Base-by-base conservation (phyloP, 1,284 basidiomycete species). In the Malassezia obtusa region DNA sequence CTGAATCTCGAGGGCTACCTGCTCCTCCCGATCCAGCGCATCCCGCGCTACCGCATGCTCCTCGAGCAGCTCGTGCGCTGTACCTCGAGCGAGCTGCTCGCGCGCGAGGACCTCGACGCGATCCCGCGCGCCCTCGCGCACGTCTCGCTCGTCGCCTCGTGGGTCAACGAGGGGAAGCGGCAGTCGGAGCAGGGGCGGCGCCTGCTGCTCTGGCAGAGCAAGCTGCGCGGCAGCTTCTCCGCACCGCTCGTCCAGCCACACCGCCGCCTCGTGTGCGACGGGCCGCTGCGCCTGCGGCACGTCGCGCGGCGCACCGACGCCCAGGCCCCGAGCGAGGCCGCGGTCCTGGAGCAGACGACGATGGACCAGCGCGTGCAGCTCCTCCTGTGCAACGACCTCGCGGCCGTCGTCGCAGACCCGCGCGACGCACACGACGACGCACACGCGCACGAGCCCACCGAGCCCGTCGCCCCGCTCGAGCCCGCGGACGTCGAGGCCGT, bases 171-270 rank as follows among this genome's bases (percentile, higher is more conserved):
- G 50, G 66, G 66, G 54, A 73, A 73, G 56, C 68, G 89, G 19
- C 65, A 68, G 47, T 57, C 57, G 4, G 64, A 68, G 48, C 66
- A 65, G 36, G 62, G 65, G 19, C 57, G 58, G 17, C 57, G 52
- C 24, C 44, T 69, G 33, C 61, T 73, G 14, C 58, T 62, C 26
- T 77, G 94, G 94, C 92, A 98, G 77, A 76, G 84, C 46, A 80
- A 88, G 62, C 94, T 98, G 67, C 80, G 84, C 37, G 89, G 88
- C 24, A 85, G 83, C 65, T 94, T 94, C 74, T 87, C 89, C 3
- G 91, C 88, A 55, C 91, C 94, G 10, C 79, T 99, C 37, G 94
- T 99, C 25, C 94, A 98, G 75, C 94, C 92, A 14, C 94, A 99
- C 77, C 83, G 92, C 80, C 66, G 87, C 82, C 49, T 77, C 37